Base-by-base conservation (phyloP, 495 filamentous ascomycete genomes). In the Tuber melanosporum region DNA sequence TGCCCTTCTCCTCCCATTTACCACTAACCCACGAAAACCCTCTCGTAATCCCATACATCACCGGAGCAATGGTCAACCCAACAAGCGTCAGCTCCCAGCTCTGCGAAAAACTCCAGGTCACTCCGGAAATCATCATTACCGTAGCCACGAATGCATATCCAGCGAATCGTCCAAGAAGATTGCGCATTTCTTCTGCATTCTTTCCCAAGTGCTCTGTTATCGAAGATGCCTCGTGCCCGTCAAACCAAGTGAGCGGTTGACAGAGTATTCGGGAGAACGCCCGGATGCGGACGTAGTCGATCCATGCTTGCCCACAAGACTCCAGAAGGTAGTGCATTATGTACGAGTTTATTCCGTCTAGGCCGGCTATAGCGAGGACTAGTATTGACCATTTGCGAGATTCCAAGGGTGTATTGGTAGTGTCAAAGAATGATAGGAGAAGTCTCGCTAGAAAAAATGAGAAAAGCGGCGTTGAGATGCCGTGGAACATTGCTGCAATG, bases 201-300 rank as follows among this genome's bases (percentile, higher is more conserved):
- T 92, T 88, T 80, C 95, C 93, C 6, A 98, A 88, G 72, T 89
- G 92, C 73, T 92, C 89, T 0, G 86, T 88, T 22, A 99, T 87
- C 45, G 87, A 85, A 9, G 86, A 84, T 2, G 92, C 84, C 0
- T 86, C 88, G 84, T 98, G 93, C 41, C 88, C 85, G 76, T 94
- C 92, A 80, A 97, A 97, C 92, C 93, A 99, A n/a, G 87, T 83
- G 77, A 88, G 89, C 19, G 94, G 93, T 83, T 98, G 95, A 52
- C 88, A 87, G 14, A 99, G 85, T 22, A 97, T 88, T 4, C 89
- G 89, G 74, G 86, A 86, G 72, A 97, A 86, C 6, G 93, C 90
- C 84, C 89, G 87, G 22, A 88, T 86, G 1, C 94, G 91, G 3
- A 96, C 86, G 1, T 84, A 81, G 81, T 95, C 91, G 70, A 94